Percentiles rank a stretch among this genome's conserved stretches.
Conservation (phyloP, 768 basidiomycete species). For the Cystofilobasidium capitatum region DNA sequence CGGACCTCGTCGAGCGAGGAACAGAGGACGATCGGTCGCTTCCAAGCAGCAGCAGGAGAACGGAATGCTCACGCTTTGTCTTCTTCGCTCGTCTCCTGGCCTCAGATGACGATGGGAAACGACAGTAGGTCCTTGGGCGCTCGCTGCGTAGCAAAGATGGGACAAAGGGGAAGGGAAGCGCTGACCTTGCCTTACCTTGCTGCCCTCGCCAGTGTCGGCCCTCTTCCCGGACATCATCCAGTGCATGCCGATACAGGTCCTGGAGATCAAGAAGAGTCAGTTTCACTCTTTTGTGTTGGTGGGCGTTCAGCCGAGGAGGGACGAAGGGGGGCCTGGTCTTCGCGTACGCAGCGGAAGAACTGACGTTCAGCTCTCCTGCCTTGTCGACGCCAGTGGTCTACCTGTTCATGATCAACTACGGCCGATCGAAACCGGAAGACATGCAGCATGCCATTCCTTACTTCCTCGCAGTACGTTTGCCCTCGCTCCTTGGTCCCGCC, state of each 20-base stretch:
- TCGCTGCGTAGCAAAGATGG: neutral
- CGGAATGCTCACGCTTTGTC: neutral
- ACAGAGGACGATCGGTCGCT: no score
- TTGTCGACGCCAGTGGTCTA: slow-evolving; percentile 67
- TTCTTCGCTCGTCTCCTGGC: neutral
- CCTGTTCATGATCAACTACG: slow-evolving; percentile 94
- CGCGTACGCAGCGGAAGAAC: neutral
- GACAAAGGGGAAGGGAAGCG: neutral
- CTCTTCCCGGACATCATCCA: slow-evolving; percentile 59
- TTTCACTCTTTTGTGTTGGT: slow-evolving; percentile 15
- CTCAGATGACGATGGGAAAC: slow-evolving; percentile 28
- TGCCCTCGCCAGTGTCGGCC: slow-evolving; percentile 15
- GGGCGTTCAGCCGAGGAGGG: neutral
- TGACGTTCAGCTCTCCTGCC: neutral
- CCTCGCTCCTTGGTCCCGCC: slow-evolving; percentile 12
- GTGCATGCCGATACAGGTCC: slow-evolving; percentile 83
- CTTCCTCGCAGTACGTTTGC: slow-evolving; percentile 77
- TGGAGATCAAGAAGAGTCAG: slow-evolving; percentile 99
- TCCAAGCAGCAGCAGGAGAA: no score
- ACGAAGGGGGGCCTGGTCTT: neutral
- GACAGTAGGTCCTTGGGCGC: slow-evolving; percentile 14
- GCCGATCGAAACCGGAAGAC: slow-evolving; percentile 83
- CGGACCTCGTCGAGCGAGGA: no score
- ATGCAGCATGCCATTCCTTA: slow-evolving; percentile 83
- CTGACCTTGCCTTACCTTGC: neutral